Conservation (phyloP, 257 asterid species). For the Fraxinus quadrangulata region DNA sequence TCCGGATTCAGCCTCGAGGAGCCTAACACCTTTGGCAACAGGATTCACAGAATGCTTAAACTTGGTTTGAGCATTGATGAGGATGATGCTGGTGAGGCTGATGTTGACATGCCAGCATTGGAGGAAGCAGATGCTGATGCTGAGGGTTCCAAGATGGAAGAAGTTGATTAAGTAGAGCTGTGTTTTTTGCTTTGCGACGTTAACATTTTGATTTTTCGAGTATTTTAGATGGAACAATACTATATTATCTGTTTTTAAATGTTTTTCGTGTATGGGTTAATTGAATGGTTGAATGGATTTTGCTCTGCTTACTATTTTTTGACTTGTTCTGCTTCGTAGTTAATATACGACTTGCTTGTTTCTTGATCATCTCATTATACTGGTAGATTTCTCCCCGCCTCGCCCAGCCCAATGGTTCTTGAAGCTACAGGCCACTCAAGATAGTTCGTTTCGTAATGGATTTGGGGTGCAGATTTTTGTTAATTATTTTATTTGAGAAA, state of each 20-base stretch:
- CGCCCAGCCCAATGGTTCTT: no score
- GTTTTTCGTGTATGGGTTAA: background rate
- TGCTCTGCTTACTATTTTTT: background rate
- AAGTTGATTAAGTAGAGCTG: slow-evolving; percentile 44
- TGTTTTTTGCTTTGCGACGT: background rate
- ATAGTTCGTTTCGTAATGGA: no score
- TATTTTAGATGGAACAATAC: background rate
- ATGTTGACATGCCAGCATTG: slow-evolving; percentile 58
- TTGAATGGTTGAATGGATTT: background rate
- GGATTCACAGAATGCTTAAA: slow-evolving; percentile 71
- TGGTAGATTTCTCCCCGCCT: no score
- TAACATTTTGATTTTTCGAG: background rate
- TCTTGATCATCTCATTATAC: background rate
- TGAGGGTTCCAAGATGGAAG: slow-evolving; percentile 73
- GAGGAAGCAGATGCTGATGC: slow-evolving; percentile 71
- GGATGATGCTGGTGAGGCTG: slow-evolving; percentile 53
- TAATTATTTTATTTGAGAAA: no score
- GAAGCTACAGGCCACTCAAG: no score
- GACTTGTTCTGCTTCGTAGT: background rate
- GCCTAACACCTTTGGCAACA: slow-evolving; percentile 71
- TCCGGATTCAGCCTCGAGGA: slow-evolving; percentile 75
- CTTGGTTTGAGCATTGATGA: slow-evolving; percentile 76
- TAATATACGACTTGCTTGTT: background rate
- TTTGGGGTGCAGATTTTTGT: no score
- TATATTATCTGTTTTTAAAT: background rate